Conservation (phyloP, 768 basidiomycete genomes). For the Leccinum truebloodii region DNA sequence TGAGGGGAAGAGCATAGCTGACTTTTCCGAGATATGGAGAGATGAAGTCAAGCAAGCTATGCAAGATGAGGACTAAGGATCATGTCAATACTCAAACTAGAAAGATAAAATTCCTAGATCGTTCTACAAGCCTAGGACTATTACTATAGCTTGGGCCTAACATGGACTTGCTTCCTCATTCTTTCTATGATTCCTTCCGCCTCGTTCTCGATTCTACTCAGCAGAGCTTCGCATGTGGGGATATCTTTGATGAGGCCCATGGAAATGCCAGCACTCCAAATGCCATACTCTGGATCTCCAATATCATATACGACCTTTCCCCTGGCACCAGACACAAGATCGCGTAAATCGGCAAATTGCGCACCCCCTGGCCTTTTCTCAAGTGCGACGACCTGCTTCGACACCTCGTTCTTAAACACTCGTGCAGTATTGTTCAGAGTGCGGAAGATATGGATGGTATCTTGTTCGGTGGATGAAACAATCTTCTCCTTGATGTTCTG, state of each 20-base stretch:
- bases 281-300: constrained; percentile 85
- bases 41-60: constrained; percentile 47
- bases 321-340: constrained; percentile 72
- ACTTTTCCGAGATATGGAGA: constrained; percentile 70
- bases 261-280: constrained; percentile 74
- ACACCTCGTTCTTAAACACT: constrained; percentile 85
- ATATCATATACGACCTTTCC: constrained; percentile 76
- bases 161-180: constrained; percentile 34
- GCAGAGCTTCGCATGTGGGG: constrained; percentile 74
- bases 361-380: constrained; percentile 82
- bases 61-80: constrained; percentile 14
- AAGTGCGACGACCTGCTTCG: constrained; percentile 81
- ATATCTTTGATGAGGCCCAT: constrained; percentile 81
- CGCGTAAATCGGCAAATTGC: constrained; percentile 81
- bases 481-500: constrained; percentile 90
- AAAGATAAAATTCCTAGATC: background rate
- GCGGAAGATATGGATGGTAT: constrained; percentile 89
- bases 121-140: background rate
- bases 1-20: constrained; percentile 66
- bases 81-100: background rate
- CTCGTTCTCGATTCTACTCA: constrained; percentile 71
- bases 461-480: constrained; percentile 76
- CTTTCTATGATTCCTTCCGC: constrained; percentile 65
- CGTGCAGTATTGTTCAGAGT: constrained; percentile 81
- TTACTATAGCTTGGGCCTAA: constrained; percentile 24